These are phyloP conservation scores for Berkeleyomyces basicola DNA, from an alignment of 2,329 filamentous ascomycete genomes.

Conservation along the genomic window DNA sequence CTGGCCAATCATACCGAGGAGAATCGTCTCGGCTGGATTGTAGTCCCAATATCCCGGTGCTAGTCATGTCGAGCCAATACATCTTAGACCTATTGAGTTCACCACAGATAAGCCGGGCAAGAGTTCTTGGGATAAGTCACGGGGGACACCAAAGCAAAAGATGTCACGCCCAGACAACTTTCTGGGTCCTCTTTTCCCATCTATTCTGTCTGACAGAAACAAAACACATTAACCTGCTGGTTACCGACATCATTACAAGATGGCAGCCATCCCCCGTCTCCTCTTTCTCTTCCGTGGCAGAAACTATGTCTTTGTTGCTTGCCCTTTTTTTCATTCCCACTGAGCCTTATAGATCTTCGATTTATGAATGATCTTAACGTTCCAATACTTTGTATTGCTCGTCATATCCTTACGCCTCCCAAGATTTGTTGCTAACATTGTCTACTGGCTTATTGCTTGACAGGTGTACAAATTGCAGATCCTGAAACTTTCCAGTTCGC, in stretches of 20 bases:
- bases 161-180: not conserved
- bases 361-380: too few species aligned
- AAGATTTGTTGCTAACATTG: not conserved
- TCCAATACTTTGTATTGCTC: not conserved
- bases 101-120: not conserved
- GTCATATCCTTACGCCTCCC: not conserved
- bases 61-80: not conserved
- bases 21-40: not conserved
- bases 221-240: not conserved
- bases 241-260: not conserved
- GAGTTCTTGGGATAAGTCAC: not conserved
- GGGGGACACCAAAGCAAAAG: not conserved
- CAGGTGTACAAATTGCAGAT: conserved; percentile 39
- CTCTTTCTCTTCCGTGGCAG: not conserved
- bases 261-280: not conserved
- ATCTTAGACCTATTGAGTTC: not conserved
- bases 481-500: conserved; percentile 20
- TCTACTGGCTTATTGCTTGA: not conserved
- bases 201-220: not conserved
- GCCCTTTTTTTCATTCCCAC: too few species aligned
- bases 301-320: not conserved
- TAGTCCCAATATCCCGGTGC: not conserved
- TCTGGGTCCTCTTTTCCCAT: not conserved
- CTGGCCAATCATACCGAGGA: not conserved
- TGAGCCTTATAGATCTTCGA: too few species aligned